Evolutionary conservation across 495 filamentous ascomycete genomes (phyloP).

Genomic region (Podospora anserina): DNA sequence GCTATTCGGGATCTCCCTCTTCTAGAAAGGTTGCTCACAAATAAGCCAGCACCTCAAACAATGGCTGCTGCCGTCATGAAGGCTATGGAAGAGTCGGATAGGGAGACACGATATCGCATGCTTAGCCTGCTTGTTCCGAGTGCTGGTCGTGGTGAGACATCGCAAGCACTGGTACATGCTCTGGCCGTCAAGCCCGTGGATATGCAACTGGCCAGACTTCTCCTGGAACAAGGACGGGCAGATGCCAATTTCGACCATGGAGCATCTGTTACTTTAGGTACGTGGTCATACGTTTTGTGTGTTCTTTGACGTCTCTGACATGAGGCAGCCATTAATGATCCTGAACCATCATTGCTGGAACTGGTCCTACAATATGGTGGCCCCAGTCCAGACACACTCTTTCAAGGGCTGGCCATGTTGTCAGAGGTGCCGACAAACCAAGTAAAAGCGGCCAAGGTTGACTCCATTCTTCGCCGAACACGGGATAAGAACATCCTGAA

Average conservation of each 20-base stretch:
- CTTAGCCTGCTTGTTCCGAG: constrained; percentile 35
- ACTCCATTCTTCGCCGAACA: constrained; percentile 37
- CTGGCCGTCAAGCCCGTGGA: constrained; percentile 37
- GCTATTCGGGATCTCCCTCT: constrained; percentile 36
- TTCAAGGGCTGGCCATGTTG: constrained; percentile 33
- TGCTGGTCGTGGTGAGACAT: constrained; percentile 40
- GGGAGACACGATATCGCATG: constrained; percentile 35
- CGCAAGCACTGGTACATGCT: constrained; percentile 34
- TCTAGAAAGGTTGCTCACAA: constrained; percentile 38
- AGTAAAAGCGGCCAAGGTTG: constrained; percentile 38
- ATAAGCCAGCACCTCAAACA: constrained; percentile 37
- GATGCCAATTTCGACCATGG: constrained; percentile 45
- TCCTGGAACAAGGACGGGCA: constrained; percentile 42
- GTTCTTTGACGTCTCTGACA: constrained; percentile 9
- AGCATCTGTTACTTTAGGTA: constrained; percentile 31
- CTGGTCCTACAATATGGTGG: constrained; percentile 41
- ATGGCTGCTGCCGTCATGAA: constrained; percentile 34
- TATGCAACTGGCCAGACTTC: constrained; percentile 33
- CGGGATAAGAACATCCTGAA: constrained; percentile 34
- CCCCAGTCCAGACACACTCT: constrained; percentile 34
- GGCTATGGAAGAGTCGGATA: constrained; percentile 38
- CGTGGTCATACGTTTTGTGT: background rate
- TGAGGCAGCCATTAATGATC: constrained; percentile 31
- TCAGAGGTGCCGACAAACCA: constrained; percentile 32
- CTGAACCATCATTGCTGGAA: constrained; percentile 40